Evolutionary conservation across 495 filamentous ascomycete genomes (phyloP), one percentile per base, ranked within the genome.

Genomic region (Cenococcum geophilum): DNA sequence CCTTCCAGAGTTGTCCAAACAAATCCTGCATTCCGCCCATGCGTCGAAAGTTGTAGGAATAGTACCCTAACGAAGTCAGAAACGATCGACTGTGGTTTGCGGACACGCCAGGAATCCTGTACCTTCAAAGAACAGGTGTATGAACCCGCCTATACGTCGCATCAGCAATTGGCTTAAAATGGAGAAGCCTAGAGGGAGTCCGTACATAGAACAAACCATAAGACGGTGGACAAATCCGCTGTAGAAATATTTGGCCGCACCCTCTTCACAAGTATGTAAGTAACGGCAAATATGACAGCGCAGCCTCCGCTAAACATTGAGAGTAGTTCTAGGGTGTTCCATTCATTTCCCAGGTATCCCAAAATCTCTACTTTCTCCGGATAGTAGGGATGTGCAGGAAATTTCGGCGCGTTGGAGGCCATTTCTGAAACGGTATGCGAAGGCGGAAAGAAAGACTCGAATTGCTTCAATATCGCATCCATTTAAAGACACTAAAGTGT

Each of bases 1-100:
- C 89, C 68, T 93, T 95, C 89, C 89, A 95, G 37, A 93, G 73
- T 73, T 93, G 89, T 0, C 86, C 86, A 45, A 91, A 83, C 0
- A 91, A 68, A 62, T 84, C 81, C 70, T 84, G 82, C 50, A 74
- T 75, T 11, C 76, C 73, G 3, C 75, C 81, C 79, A 88, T 83
- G 35, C 70, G 75, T 21, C 75, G 73, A 75, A 86, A 85, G 70
- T 90, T 83, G 60, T 81, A 70, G 66, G 86, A 81, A 65, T 86
- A 92, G 72, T 91, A 92, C n/a, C 89, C 87, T 82, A 11, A 20
- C 9, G 16, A 20, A 18, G 49, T 52, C 23, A 52, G 23, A 52
- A 52, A 45, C 20, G 32, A 25, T 63, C 35, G 27, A 2, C 8
- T 11, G 9, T 23, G 12, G 12, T 32, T 6, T 12, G 18, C 58